Conservation (phyloP, 108 stramenopile genomes). For the Cyclostephanos tholiformis region DNA sequence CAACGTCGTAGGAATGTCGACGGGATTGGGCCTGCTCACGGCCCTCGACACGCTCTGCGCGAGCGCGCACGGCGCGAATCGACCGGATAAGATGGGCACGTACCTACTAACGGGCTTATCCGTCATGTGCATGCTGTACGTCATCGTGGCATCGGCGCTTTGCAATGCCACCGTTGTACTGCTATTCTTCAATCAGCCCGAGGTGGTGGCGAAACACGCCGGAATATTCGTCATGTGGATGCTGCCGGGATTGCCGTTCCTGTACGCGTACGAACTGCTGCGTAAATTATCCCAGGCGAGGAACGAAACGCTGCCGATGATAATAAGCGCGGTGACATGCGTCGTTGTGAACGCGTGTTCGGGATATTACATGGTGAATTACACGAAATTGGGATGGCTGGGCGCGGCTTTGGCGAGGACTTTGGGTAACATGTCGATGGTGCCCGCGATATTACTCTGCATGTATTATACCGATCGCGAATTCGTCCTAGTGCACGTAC, state of each 20-base stretch:
- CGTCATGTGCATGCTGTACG: slow-evolving; percentile 17
- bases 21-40: slow-evolving; percentile 40
- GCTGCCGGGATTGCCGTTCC: slow-evolving; percentile 48
- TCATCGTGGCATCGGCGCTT: slow-evolving; percentile 17
- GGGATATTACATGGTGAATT: slow-evolving; percentile 48
- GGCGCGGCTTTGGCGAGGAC: slow-evolving; percentile 48
- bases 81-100: slow-evolving; percentile 44
- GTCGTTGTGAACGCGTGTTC: slow-evolving; percentile 34
- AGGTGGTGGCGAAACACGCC: slow-evolving; percentile 33
- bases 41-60: slow-evolving; percentile 54
- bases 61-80: slow-evolving; percentile 49
- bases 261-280: slow-evolving; percentile 40
- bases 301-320: slow-evolving; percentile 49
- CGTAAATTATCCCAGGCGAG: slow-evolving; percentile 44
- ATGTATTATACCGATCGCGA: slow-evolving; percentile 23
- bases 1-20: slow-evolving; percentile 37
- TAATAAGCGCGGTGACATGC: slow-evolving; percentile 27
- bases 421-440: slow-evolving; percentile 20
- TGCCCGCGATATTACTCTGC: slow-evolving; percentile 29
- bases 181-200: slow-evolving; percentile 23
- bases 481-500: slow-evolving; percentile 31
- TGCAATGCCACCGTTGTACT: slow-evolving; percentile 26
- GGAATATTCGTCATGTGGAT: slow-evolving; percentile 34
- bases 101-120: slow-evolving; percentile 35
- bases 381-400: slow-evolving; percentile 42